Evolutionary conservation across 2,329 filamentous ascomycete species (phyloP), one percentile per base, ranked within the genome.

Genomic region (Fusarium acutatum): DNA sequence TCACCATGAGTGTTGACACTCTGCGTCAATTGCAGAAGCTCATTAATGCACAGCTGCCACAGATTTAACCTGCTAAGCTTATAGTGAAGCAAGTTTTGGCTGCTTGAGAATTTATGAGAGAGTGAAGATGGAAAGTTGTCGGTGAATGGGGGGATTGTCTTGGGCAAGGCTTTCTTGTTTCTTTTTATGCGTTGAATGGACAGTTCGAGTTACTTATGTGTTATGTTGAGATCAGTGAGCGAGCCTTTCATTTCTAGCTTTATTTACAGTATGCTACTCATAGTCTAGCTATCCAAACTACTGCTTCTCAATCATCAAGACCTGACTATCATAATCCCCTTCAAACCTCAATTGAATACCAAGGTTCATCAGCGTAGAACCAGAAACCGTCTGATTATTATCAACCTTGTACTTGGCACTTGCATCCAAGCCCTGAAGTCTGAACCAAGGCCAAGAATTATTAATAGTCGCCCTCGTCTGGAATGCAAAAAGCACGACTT

Each of bases 361-460:
- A 3, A 84, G 83, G 70, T 90, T 91, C 88, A 92, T 91, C 75
- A 92, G 82, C 18, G 88, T 91, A 12, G 86, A 85, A 0, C 90
- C 90, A 3, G 86, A 88, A 65, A 88, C 87, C 10, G 85, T 87
- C 44, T 80, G 82, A 40, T 88, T 86, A 1, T 87, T 88, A 47
- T 87, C 82, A 24, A 89, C 80, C 12, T 80, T 85, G 74, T 92
- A 92, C 64, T 79, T 84, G 0, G 89, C 88, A 14, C 75, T 69
- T 0, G 86, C 75, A 68, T 92, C 89, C 57, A 92, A 75, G 0
- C 90, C 90, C 67, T 89, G 86, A 53, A 92, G 76, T 37, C 84
- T 84, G 44, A 92, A 71, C 37, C 85, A 84, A 1, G 90, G 88
- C 35, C 84, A 80, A 12, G 89, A 87, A 75, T 90, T 88, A 6